These are phyloP conservation scores for Apiospora marii DNA, from an alignment of 2,329 filamentous ascomycete species.

Conservation along the genomic window DNA sequence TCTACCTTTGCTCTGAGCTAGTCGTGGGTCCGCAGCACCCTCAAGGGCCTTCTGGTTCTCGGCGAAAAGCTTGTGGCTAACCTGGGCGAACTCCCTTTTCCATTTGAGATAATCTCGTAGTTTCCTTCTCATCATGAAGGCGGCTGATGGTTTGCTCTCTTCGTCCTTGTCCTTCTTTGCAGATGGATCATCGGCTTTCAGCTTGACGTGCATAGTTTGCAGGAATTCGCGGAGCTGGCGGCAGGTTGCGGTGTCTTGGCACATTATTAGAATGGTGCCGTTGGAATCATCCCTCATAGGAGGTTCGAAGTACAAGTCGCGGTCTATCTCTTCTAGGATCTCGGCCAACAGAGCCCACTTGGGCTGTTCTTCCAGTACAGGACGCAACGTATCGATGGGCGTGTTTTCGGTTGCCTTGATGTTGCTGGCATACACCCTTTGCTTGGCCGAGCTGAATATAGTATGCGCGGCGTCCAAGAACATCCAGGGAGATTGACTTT, in stretches of 20 bases:
- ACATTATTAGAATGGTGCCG: conserved; percentile 96
- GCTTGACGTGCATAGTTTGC: conserved; percentile 84
- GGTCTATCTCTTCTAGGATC: conserved; percentile 90
- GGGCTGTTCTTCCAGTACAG: conserved; percentile 90
- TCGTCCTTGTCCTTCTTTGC: conserved; percentile 50
- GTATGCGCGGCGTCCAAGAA: conserved; percentile 95
- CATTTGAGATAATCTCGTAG: conserved; percentile 87
- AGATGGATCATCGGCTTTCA: conserved; percentile 53
- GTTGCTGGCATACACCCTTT: conserved; percentile 81
- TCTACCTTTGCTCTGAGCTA: conserved; percentile 60
- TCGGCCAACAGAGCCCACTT: conserved; percentile 94
- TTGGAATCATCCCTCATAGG: conserved; percentile 81
- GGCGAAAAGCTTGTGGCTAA: conserved; percentile 79
- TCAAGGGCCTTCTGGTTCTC: conserved; percentile 82
- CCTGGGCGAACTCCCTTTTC: conserved; percentile 88
- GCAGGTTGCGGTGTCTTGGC: conserved; percentile 84
- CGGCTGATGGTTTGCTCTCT: conserved; percentile 72
- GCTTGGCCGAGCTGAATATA: conserved; percentile 89
- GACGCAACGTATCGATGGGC: conserved; percentile 69
- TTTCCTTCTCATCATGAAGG: conserved; percentile 89
- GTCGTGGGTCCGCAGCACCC: conserved; percentile 67
- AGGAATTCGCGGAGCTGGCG: conserved; percentile 90
- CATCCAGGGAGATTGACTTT: conserved; percentile 93
- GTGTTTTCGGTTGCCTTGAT: conserved; percentile 60
- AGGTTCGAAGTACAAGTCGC: conserved; percentile 86